These are phyloP conservation scores for Globisporangium orthogonon DNA, from an alignment of 352 stramenopile species.

Conservation along the genomic window DNA sequence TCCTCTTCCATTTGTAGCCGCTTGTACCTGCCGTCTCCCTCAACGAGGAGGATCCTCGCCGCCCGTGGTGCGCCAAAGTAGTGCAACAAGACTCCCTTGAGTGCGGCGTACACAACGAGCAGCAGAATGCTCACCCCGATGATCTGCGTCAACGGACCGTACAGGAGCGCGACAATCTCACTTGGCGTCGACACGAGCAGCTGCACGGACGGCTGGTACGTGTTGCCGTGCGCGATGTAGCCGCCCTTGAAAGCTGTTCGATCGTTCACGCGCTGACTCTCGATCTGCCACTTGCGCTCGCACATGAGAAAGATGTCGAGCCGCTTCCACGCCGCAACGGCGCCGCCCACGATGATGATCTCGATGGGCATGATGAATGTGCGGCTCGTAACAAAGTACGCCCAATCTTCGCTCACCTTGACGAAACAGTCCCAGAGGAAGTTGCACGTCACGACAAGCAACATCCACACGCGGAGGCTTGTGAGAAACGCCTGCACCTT, in stretches of 20 bases:
- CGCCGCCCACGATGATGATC: constrained; percentile 18
- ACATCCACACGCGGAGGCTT: constrained; percentile 26
- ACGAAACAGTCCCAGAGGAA: constrained; percentile 26
- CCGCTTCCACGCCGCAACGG: constrained; percentile 9
- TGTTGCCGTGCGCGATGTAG: constrained; percentile 20
- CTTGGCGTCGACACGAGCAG: constrained; percentile 8
- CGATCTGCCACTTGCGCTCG: constrained; percentile 21
- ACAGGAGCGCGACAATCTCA: constrained; percentile 16
- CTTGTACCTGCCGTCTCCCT: constrained; percentile 16
- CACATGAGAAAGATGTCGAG: constrained; percentile 21
- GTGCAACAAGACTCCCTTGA: constrained; percentile 10
- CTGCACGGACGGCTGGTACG: constrained; percentile 20
- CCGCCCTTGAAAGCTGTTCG: constrained; percentile 9
- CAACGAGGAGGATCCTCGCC: not conserved
- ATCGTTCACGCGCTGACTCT: constrained; percentile 22
- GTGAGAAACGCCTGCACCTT: constrained; percentile 43
- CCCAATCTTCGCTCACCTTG: constrained; percentile 27
- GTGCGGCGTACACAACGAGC: constrained; percentile 5
- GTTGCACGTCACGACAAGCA: constrained; percentile 30
- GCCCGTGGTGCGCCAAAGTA: not conserved
- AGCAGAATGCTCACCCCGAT: constrained; percentile 9
- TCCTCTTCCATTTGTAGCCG: constrained; percentile 47
- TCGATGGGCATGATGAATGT: constrained; percentile 23
- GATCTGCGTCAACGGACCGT: constrained; percentile 13
- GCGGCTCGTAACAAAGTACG: constrained; percentile 19